A percentile compares a stretch with the other conserved stretches of the same genome.
phyloP scores from a whole-genome alignment of 2,329 filamentous ascomycete species.

The Lasiodiplodia citricola region DNA sequence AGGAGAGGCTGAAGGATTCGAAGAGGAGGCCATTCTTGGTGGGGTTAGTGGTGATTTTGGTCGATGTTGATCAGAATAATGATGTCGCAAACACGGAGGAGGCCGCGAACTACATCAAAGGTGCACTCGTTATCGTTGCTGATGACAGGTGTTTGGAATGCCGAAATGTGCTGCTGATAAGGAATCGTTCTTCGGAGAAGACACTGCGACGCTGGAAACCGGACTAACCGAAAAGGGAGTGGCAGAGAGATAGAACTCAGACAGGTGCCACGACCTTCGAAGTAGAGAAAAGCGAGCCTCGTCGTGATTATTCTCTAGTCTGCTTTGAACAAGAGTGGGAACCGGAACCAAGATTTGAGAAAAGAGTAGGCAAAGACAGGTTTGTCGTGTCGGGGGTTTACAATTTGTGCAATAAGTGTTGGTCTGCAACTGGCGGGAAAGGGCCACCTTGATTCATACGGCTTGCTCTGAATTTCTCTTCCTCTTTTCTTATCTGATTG shows the following conservation, averaged over 20 bases:
- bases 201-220: neutral
- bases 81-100: neutral
- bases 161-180: neutral
- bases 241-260: neutral
- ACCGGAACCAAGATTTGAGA: neutral
- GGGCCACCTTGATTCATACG: neutral
- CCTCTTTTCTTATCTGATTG: neutral
- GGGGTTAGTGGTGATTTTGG: neutral
- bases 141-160: neutral
- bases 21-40: neutral
- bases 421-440: neutral
- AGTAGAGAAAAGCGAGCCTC: neutral
- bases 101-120: neutral
- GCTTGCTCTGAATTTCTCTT: neutral
- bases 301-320: neutral
- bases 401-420: neutral
- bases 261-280: neutral
- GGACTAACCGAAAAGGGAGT: neutral
- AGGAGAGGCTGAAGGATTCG: neutral
- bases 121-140: neutral
- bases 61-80: neutral
- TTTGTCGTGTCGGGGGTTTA: neutral
- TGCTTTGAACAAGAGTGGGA: neutral
- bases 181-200: neutral
- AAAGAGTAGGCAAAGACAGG: neutral